phyloP scores from a whole-genome alignment of 148 eudicot genomes.

The Rheum nobile region DNA sequence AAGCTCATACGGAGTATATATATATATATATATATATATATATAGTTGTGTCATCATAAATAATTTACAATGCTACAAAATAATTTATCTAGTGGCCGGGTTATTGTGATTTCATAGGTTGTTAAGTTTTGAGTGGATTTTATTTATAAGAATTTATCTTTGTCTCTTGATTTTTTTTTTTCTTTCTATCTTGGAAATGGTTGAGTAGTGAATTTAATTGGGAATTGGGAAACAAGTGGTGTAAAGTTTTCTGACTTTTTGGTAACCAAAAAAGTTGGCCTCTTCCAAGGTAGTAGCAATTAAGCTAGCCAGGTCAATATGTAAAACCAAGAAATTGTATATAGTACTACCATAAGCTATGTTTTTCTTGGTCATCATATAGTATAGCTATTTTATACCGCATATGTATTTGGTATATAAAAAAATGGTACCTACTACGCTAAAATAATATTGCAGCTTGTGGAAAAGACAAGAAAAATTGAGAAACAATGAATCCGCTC shows the following conservation, averaged over 20 bases:
- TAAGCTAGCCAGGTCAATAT: conserved; percentile 3
- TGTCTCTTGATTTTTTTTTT: background rate
- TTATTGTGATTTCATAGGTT: too few relatives aligned
- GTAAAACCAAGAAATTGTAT: background rate
- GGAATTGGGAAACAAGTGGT: conserved; percentile 2
- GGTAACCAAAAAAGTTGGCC: conserved; percentile 3
- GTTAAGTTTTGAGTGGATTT: too few relatives aligned
- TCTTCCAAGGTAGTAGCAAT: conserved; percentile 5
- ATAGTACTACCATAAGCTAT: too few relatives aligned
- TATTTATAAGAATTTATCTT: too few relatives aligned
- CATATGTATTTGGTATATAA: background rate
- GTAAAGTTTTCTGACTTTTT: conserved; percentile 9
- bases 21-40: too few relatives aligned
- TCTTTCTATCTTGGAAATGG: conserved; percentile 1
- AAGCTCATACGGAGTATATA: too few relatives aligned
- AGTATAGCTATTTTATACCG: background rate
- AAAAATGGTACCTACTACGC: background rate
- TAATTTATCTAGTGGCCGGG: too few relatives aligned
- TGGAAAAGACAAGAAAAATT: too few relatives aligned
- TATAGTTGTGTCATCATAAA: too few relatives aligned
- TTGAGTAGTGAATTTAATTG: background rate
- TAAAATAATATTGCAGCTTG: too few relatives aligned
- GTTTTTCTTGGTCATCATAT: background rate
- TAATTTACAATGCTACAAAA: too few relatives aligned
- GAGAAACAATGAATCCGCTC: too few relatives aligned